A percentile compares a stretch with the other conserved stretches of the same genome.
phyloP scores from a whole-genome alignment of 2,329 filamentous ascomycete species.

The Colletotrichum tropicicola region DNA sequence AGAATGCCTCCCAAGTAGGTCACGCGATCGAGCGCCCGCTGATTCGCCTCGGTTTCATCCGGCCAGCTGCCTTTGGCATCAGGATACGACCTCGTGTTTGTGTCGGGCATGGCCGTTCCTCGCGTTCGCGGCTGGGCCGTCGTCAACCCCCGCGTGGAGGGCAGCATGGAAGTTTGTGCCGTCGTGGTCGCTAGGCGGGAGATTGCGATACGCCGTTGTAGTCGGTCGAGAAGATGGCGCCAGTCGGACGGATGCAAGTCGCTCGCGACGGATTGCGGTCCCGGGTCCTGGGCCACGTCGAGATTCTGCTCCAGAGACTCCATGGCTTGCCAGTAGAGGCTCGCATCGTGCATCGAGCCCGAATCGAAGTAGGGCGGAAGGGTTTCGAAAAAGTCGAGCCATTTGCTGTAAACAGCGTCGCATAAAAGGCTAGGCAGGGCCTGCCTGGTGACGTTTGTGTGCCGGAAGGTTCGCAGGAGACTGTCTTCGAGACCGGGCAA shows the following conservation, averaged over 20 bases:
- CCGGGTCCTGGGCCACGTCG: constrained; percentile 28
- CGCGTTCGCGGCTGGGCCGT: constrained; percentile 11
- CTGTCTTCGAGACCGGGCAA: constrained; percentile 24
- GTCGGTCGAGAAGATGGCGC: constrained; percentile 41
- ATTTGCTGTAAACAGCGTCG: constrained; percentile 39
- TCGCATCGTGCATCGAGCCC: constrained; percentile 6
- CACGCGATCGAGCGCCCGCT: constrained; percentile 55
- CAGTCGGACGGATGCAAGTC: constrained; percentile 36
- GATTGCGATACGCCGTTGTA: constrained; percentile 35
- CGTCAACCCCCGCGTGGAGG: constrained; percentile 25
- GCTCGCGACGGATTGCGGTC: not conserved
- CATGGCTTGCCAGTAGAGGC: constrained; percentile 41
- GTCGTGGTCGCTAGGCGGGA: constrained; percentile 28
- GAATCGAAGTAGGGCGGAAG: constrained; percentile 28
- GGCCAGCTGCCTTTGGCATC: not conserved
- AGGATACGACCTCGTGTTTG: not conserved
- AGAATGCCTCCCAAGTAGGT: constrained; percentile 59
- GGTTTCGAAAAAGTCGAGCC: constrained; percentile 42
- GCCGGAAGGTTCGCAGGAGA: constrained; percentile 11
- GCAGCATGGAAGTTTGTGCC: constrained; percentile 28
- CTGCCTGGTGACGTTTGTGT: constrained; percentile 6
- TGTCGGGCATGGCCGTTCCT: not conserved
- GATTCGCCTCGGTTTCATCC: constrained; percentile 40
- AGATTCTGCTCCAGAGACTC: constrained; percentile 47
- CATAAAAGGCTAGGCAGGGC: constrained; percentile 31